Percentiles rank a stretch among this genome's conserved stretches.
Evolutionary conservation across 1,139 yeast genomes (phyloP).

Genomic region (Pichia inconspicua): DNA sequence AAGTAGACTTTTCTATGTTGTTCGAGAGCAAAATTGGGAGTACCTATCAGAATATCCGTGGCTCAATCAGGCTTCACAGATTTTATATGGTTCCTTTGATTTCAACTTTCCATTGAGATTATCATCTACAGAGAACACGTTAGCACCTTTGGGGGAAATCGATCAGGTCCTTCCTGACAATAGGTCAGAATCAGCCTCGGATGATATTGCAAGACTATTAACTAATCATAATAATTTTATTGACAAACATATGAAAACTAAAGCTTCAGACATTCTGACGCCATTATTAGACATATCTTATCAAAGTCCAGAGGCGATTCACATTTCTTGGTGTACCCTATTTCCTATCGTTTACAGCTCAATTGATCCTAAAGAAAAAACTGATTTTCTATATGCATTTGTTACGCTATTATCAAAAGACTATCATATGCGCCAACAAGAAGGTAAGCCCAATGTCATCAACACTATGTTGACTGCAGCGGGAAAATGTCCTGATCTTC

Average conservation of each 20-base stretch:
- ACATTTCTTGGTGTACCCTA: constrained; percentile 74
- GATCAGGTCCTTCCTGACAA: constrained; percentile 29
- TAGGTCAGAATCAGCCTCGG: constrained; percentile 4
- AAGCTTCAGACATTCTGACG: constrained; percentile 51
- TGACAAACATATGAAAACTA: constrained; percentile 31
- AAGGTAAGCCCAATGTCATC: constrained; percentile 79
- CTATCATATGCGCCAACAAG: constrained; percentile 83
- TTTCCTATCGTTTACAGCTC: constrained; percentile 76
- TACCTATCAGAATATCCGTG: constrained; percentile 86
- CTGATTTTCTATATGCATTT: constrained; percentile 74
- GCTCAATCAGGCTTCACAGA: constrained; percentile 88
- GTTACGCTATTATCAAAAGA: constrained; percentile 81
- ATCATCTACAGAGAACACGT: constrained; percentile 40
- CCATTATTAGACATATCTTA: constrained; percentile 81
- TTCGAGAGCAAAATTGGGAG: constrained; percentile 96
- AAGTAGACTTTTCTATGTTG: constrained; percentile 74
- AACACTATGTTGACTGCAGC: constrained; percentile 79
- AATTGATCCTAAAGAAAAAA: constrained; percentile 69
- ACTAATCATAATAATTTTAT: constrained; percentile 42
- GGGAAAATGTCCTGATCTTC: constrained; percentile 62
- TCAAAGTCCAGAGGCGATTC: constrained; percentile 71
- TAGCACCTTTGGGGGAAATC: constrained; percentile 48
- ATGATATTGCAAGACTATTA: constrained; percentile 34
- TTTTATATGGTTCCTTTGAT: constrained; percentile 73
- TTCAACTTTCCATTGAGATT: constrained; percentile 40